A percentile compares a stretch with the other conserved stretches of the same genome.
Conservation (phyloP, 2,329 filamentous ascomycete genomes). For the Trichoderma koningii region DNA sequence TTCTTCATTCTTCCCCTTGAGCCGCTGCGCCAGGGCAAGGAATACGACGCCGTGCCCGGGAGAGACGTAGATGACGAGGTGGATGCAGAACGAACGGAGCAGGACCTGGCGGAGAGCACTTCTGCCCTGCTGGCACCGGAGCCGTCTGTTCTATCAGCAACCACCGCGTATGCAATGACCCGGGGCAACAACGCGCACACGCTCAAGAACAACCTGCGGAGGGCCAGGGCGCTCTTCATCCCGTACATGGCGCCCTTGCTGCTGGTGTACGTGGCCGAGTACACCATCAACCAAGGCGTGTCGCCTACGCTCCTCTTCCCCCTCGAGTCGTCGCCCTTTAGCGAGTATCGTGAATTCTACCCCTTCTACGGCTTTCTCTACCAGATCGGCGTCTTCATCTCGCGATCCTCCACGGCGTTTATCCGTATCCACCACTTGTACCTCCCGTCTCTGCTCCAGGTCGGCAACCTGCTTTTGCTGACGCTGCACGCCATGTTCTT, state of each 20-base stretch:
- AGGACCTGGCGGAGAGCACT: slow-evolving; percentile 43
- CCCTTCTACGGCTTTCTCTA: slow-evolving; percentile 94
- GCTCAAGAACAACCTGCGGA: slow-evolving; percentile 59
- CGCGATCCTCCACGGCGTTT: slow-evolving; percentile 87
- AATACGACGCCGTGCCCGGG: slow-evolving; percentile 57
- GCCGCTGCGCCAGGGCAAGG: slow-evolving; percentile 58
- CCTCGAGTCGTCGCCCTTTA: slow-evolving; percentile 72
- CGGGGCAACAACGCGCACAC: slow-evolving; percentile 38
- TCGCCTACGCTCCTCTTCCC: slow-evolving; percentile 88
- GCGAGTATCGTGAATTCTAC: slow-evolving; percentile 83
- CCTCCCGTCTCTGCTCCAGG: slow-evolving; percentile 76
- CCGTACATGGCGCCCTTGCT: slow-evolving; percentile 87
- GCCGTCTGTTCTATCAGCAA: slow-evolving; percentile 36
- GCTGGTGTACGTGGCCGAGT: slow-evolving; percentile 92
- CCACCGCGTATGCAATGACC: slow-evolving; percentile 32
- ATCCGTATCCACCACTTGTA: slow-evolving; percentile 80
- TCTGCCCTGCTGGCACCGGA: slow-evolving; percentile 53
- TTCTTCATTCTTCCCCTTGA: slow-evolving; percentile 72
- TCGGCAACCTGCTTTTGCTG: slow-evolving; percentile 74
- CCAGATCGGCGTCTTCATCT: slow-evolving; percentile 92
- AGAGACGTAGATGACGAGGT: slow-evolving; percentile 44
- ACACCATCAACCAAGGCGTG: slow-evolving; percentile 96
- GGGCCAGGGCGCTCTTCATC: slow-evolving; percentile 70
- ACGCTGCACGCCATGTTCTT: slow-evolving; percentile 74
- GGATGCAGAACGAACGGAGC: slow-evolving; percentile 39